phyloP scores from a whole-genome alignment of 2,329 filamentous ascomycete species.

The Ploettnerulaceae sp. region DNA sequence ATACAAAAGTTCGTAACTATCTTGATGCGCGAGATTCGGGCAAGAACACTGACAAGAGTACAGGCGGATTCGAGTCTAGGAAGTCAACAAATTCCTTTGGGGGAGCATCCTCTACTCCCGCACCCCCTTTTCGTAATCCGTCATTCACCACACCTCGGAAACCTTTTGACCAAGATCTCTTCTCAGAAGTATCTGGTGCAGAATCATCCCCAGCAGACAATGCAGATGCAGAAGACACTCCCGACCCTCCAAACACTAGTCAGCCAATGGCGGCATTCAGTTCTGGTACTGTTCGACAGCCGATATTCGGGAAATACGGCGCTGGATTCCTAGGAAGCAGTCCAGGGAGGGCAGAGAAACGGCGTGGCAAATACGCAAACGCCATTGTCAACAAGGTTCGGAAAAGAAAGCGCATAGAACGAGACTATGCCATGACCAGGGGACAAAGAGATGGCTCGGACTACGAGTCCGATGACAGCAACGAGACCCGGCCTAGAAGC shows the following conservation, averaged over 20 bases:
- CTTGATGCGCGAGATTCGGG: not conserved
- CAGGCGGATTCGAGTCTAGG: constrained; percentile 35
- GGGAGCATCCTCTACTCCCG: constrained; percentile 40
- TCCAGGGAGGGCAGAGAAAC: constrained; percentile 63
- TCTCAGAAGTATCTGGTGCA: constrained; percentile 52
- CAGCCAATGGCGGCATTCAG: constrained; percentile 49
- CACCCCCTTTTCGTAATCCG: constrained; percentile 55
- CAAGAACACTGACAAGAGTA: constrained; percentile 11
- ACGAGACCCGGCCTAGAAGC: constrained; percentile 35
- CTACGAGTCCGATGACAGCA: constrained; percentile 35
- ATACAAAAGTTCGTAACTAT: constrained; percentile 25
- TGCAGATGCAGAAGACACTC: constrained; percentile 46
- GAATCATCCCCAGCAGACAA: constrained; percentile 55
- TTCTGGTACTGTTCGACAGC: constrained; percentile 43
- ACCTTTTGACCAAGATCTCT: constrained; percentile 47
- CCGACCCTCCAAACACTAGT: constrained; percentile 48
- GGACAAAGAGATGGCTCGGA: constrained; percentile 33
- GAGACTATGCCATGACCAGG: constrained; percentile 38
- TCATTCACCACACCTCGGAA: constrained; percentile 60
- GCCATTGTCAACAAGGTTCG: constrained; percentile 46
- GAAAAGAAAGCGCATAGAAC: constrained; percentile 41
- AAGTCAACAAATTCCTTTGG: constrained; percentile 40
- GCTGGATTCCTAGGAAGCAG: constrained; percentile 36
- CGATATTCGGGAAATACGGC: constrained; percentile 40
- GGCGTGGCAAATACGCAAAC: constrained; percentile 44